Evolutionary conservation across 768 basidiomycete species (phyloP), one percentile per base, ranked within the genome.

Genomic region (Royoungia palumana): DNA sequence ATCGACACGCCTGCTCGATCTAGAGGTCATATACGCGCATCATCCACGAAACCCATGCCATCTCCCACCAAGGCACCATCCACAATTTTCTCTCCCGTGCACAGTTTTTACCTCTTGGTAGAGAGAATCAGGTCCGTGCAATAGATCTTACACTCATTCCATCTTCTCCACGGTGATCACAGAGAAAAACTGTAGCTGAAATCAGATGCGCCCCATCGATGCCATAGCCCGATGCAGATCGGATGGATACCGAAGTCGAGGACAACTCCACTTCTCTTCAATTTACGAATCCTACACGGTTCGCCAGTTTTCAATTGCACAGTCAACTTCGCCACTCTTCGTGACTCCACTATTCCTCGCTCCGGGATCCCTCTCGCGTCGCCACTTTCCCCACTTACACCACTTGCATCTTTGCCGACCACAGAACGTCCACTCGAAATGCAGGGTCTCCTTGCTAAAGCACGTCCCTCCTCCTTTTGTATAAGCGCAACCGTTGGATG

Each of bases 341-440:
- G 47, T 24, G 44, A 42, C 36, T 35, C 54, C 9, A 41, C 25
- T 4, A 47, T 41, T 13, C 46, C 43, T 24, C 32, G 41, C 34
- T 46, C 53, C 5, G 19, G 24, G 17, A 25, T 41, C 19, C 45
- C 41, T 25, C 16, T 45, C 2, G 16, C 49, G 14, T 57, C 62
- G 5, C 64, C 71, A 10, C 60, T 70, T 47, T 76, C 75, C 1
- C 75, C 75, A 13, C 66, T 83, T 32, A 80, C 80, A 6, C 80
- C 81, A 7, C 56, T 79, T 30, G 73, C 78, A 6, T 70, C 74
- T 50, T 78, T 80, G 2, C 79, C 79, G 6, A 57, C 60, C 24
- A 17, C 30, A 5, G 54, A 42, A 41, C 20, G 17, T 32, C 38
- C 46, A 6, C 56, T 53, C 17, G 41, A 25, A 17, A 53, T 54